Conservation (phyloP, 805 yeast genomes). For the Suhomyces sp. region DNA sequence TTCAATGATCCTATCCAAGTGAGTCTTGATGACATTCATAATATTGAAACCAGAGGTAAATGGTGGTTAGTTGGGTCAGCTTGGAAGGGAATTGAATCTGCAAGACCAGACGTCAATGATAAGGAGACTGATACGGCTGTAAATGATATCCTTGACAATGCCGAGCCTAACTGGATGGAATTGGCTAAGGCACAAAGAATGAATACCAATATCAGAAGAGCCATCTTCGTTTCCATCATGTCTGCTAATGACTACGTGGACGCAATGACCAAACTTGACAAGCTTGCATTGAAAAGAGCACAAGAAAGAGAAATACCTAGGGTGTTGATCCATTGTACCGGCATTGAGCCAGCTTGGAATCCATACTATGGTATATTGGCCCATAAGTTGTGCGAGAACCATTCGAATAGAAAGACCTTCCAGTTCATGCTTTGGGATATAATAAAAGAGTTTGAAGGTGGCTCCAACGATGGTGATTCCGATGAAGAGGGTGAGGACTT, state of each 20-base stretch:
- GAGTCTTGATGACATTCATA: slow-evolving; percentile 73
- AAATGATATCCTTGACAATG: slow-evolving; percentile 60
- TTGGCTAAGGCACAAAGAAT: slow-evolving; percentile 83
- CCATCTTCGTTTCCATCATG: slow-evolving; percentile 91
- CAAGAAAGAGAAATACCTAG: slow-evolving; percentile 87
- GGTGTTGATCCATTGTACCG: slow-evolving; percentile 81
- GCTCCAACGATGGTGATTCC: slow-evolving; percentile 30
- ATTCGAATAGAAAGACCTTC: slow-evolving; percentile 73
- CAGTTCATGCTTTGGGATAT: slow-evolving; percentile 91
- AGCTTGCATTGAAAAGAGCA: slow-evolving; percentile 68
- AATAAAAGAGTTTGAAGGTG: slow-evolving; percentile 62
- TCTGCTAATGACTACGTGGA: slow-evolving; percentile 91
- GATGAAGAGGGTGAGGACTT: slow-evolving; percentile 43
- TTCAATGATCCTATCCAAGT: slow-evolving; percentile 79
- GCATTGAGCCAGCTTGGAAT: slow-evolving; percentile 78
- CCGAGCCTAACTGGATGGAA: slow-evolving; percentile 85
- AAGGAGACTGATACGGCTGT: slow-evolving; percentile 44
- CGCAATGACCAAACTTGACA: slow-evolving; percentile 78
- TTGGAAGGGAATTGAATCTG: slow-evolving; percentile 64
- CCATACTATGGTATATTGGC: slow-evolving; percentile 88
- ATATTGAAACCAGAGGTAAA: slow-evolving; percentile 78
- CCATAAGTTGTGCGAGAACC: slow-evolving; percentile 69
- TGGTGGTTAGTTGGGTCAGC: slow-evolving; percentile 99
- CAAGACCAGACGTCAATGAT: slow-evolving; percentile 14
- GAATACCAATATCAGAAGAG: slow-evolving; percentile 94